phyloP scores from a whole-genome alignment of 2,329 filamentous ascomycete genomes.

The Colletotrichum graminicola region DNA sequence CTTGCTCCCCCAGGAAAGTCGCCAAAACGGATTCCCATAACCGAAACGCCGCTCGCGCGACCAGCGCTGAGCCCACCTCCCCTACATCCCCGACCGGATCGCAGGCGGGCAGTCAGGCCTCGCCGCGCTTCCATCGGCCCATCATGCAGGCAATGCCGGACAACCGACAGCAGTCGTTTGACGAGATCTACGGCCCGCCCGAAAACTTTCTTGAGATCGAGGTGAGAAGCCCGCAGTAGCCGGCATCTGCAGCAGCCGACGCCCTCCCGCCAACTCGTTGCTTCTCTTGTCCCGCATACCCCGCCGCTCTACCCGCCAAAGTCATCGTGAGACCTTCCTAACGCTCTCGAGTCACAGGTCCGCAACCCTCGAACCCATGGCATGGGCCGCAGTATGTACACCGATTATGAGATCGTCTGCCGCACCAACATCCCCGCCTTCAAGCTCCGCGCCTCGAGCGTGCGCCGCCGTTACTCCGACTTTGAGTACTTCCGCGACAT shows the following conservation, averaged over 20 bases:
- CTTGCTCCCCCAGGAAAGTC: conserved; percentile 44
- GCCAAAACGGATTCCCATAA: conserved; percentile 59
- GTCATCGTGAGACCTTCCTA: not conserved
- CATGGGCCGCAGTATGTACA: conserved; percentile 96
- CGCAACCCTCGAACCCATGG: conserved; percentile 94
- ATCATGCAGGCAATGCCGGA: conserved; percentile 77
- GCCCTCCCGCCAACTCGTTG: conserved; percentile 4
- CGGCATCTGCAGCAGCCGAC: not conserved
- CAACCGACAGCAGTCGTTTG: conserved; percentile 92
- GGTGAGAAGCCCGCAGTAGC: conserved; percentile 61
- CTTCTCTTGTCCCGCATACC: conserved; percentile 3
- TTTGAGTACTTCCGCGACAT: conserved; percentile 99
- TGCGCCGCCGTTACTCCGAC: conserved; percentile 95
- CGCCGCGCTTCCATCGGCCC: conserved; percentile 60
- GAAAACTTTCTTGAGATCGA: conserved; percentile 99
- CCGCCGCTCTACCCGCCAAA: not conserved
- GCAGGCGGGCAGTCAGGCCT: conserved; percentile 43
- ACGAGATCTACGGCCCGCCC: conserved; percentile 98
- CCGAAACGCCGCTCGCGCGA: conserved; percentile 52
- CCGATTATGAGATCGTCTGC: conserved; percentile 97
- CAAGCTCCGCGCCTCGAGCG: conserved; percentile 89
- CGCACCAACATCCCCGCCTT: conserved; percentile 99
- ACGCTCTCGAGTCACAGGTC: conserved; percentile 68
- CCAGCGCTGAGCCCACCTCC: conserved; percentile 47
- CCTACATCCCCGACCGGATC: conserved; percentile 44